Evolutionary conservation across 73 alveolate genomes (phyloP), one percentile per base, ranked within the genome.

Genomic region (Diophrys sp.): DNA sequence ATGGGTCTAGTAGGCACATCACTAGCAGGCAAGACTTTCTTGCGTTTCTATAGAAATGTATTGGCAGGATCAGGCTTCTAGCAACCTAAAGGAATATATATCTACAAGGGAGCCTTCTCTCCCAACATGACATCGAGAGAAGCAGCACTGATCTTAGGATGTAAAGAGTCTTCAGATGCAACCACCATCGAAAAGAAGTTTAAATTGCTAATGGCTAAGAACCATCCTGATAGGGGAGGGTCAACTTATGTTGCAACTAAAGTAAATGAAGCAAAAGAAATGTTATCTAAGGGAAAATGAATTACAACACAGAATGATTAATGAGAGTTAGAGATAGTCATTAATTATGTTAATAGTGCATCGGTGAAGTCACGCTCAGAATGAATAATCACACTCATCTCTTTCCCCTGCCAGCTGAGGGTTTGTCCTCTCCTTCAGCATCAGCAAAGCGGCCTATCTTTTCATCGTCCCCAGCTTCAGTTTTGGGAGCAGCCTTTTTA

Each of bases 141-240:
- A 83, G 98, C 98, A 11, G 78, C 86, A 5, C 85, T 91, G 67
- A 94, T 94, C 57, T 77, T 94, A 23, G 96, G 97, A 29, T 79
- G 89, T 8, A 91, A 90, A 81, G 85, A 93, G 55, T 62, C 88
- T 2, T 83, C 91, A 28, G 88, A 82, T 0, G 78, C 44, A 77
- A 84, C 91, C 57, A 75, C 90, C 73, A 88, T 95, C 0, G 72
- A 75, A 56, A 83, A 72, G 55, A 87, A 91, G 0, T 96, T 93
- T 86, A 91, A 90, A 73, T 93, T 84, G 80, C 84, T 95, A 55
- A 88, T 95, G 95, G 55, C 93, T 73, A 27, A 83, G 31, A 95
- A 95, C 80, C 99, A 95, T 81, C 99, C 98, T 26, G 99, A 95
- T 81, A 79, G 74, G 25, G 98, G 98, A 1, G 99, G 99, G 32